Conservation (phyloP, 768 basidiomycete genomes). For the Mycena alexandri region DNA sequence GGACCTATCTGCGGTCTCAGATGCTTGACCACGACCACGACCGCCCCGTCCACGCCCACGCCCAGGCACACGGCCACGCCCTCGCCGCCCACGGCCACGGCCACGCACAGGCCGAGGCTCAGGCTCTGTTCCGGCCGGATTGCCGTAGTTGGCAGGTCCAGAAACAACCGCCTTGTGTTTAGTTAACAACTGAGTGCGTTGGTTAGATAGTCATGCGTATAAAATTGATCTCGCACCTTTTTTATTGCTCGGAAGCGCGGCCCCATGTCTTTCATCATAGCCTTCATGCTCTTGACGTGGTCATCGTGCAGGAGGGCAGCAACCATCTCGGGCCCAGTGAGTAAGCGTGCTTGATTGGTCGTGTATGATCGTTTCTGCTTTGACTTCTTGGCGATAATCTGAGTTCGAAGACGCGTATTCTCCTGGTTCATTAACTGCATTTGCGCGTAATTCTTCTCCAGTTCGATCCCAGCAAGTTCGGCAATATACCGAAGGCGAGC, state of each 20-base stretch:
- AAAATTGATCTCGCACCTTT: no score
- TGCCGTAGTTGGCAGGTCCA: no score
- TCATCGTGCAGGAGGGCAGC: not conserved
- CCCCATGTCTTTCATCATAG: not conserved
- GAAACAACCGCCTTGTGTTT: no score
- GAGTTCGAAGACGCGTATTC: not conserved
- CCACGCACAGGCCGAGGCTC: not conserved
- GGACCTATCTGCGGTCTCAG: no score
- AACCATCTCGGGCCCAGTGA: not conserved
- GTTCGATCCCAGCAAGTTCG: not conserved
- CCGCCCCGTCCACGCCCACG: not conserved
- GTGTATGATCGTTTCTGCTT: slow-evolving; percentile 12
- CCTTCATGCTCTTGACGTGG: not conserved
- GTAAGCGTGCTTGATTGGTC: not conserved
- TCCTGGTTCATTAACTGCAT: slow-evolving; percentile 5
- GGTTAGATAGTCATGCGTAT: no score
- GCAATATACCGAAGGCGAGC: not conserved
- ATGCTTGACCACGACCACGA: no score
- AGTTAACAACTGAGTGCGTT: not conserved
- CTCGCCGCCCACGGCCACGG: no score
- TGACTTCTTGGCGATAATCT: not conserved
- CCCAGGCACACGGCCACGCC: not conserved
- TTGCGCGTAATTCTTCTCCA: slow-evolving; percentile 14
- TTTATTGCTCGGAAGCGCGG: not conserved
- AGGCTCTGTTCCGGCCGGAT: no score